A percentile compares a stretch with the other conserved stretches of the same genome.
Conservation (phyloP, 345 rosid genomes). For the Acer campestre region DNA sequence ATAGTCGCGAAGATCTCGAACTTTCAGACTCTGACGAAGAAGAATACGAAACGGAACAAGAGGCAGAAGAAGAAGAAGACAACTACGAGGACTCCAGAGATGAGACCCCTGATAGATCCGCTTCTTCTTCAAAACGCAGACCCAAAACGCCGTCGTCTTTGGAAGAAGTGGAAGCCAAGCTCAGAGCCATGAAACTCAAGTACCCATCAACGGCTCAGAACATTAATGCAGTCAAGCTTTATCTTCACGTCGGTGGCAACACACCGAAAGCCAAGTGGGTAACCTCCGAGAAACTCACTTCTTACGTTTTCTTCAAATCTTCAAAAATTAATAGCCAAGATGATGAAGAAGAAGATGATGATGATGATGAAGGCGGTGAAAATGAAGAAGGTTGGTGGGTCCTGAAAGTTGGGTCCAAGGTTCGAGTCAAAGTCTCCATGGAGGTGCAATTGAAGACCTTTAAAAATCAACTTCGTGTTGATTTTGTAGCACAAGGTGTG, state of each 20-base stretch:
- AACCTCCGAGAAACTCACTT: slow-evolving; percentile 59
- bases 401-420: slow-evolving; percentile 61
- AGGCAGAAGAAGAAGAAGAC: slow-evolving; percentile 46
- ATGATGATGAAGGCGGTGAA: slow-evolving; percentile 43
- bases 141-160: slow-evolving; percentile 57
- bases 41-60: slow-evolving; percentile 32
- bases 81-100: slow-evolving; percentile 51
- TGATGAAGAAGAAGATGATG: slow-evolving; percentile 45
- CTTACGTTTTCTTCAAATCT: slow-evolving; percentile 58
- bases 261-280: slow-evolving; percentile 87
- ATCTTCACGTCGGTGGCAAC: slow-evolving; percentile 69
- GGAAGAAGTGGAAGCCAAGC: slow-evolving; percentile 68
- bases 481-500: slow-evolving; percentile 83
- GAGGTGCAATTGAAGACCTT: slow-evolving; percentile 76
- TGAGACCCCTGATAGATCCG: slow-evolving; percentile 48
- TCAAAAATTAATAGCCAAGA: slow-evolving; percentile 28
- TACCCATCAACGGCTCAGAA: slow-evolving; percentile 47
- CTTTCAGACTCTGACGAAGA: slow-evolving; percentile 68
- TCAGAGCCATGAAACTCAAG: slow-evolving; percentile 61
- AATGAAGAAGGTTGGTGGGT: slow-evolving; percentile 61
- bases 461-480: slow-evolving; percentile 84
- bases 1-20: slow-evolving; percentile 70
- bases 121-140: slow-evolving; percentile 34
- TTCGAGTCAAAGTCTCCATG: slow-evolving; percentile 54
- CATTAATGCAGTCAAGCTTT: slow-evolving; percentile 56